Conservation (phyloP, 192 early-diverging fungal species). For the Coemansia sp. region DNA sequence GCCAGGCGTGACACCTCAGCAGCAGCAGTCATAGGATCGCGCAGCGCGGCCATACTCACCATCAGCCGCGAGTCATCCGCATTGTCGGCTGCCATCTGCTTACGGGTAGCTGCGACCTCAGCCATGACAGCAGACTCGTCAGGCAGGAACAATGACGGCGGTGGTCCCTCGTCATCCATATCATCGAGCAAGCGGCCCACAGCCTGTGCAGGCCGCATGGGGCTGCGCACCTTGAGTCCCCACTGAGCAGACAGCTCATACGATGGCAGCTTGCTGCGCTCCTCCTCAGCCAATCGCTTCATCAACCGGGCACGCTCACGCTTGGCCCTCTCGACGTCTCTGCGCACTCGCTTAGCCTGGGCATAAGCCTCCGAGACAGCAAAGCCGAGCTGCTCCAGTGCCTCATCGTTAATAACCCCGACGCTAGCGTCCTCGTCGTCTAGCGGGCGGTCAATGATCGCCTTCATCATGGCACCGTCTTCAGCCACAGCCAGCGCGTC, state of each 20-base stretch:
- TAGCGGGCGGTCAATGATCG: conserved; percentile 41
- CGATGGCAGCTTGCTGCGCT: conserved; percentile 45
- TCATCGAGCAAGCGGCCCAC: conserved; percentile 14
- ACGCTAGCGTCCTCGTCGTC: conserved; percentile 9
- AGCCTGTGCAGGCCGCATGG: conserved; percentile 21
- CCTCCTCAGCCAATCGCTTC: conserved; percentile 41
- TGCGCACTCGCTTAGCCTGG: conserved; percentile 34
- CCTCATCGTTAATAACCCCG: conserved; percentile 27
- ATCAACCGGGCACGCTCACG: conserved; percentile 40
- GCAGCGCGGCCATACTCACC: conserved; percentile 14
- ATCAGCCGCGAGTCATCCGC: background rate
- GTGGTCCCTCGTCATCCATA: conserved; percentile 31
- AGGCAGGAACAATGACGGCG: conserved; percentile 34
- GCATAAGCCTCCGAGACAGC: conserved; percentile 30
- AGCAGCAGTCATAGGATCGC: conserved; percentile 13
- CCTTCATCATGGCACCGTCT: conserved; percentile 45
- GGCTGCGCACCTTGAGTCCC: conserved; percentile 37
- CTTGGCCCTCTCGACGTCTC: conserved; percentile 23
- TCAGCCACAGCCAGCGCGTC: conserved; percentile 35
- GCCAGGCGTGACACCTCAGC: conserved; percentile 29
- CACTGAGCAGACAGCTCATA: conserved; percentile 43
- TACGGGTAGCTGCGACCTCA: conserved; percentile 17
- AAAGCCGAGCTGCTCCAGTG: conserved; percentile 37
- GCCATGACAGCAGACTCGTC: conserved; percentile 36
- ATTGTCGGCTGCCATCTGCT: background rate